Percentiles rank a stretch among this genome's conserved stretches.
Conservation (phyloP, 805 yeast species). For the Pichia membranifaciens region DNA sequence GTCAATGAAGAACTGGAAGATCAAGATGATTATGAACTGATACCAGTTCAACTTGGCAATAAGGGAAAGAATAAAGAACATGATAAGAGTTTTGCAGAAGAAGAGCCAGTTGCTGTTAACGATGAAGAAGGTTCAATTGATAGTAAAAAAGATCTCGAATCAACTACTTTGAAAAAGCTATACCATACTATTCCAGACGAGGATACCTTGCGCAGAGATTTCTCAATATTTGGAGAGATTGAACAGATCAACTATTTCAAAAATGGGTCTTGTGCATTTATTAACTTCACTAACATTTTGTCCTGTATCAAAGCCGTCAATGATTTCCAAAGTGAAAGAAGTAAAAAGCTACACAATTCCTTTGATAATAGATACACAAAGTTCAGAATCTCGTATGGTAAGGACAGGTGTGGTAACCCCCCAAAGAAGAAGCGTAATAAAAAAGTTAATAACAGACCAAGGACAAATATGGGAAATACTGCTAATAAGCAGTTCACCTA, state of each 20-base stretch:
- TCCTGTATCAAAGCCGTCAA: slow-evolving; percentile 63
- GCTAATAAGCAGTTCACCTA: not conserved
- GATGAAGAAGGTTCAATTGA: too few species aligned
- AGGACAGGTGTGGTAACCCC: slow-evolving; percentile 74
- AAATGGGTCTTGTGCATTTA: slow-evolving; percentile 68
- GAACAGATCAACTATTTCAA: slow-evolving; percentile 72
- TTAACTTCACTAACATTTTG: slow-evolving; percentile 58
- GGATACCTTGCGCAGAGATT: slow-evolving; percentile 50
- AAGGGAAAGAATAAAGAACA: not conserved
- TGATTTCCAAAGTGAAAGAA: slow-evolving; percentile 21
- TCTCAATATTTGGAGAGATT: slow-evolving; percentile 58
- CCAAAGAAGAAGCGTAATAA: slow-evolving; percentile 44
- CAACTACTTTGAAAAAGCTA: not conserved
- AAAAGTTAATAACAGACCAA: slow-evolving; percentile 16
- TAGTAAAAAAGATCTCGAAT: too few species aligned
- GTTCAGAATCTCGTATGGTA: slow-evolving; percentile 60
- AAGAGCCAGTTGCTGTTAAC: not conserved
- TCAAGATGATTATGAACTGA: slow-evolving; percentile 25
- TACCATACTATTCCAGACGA: slow-evolving; percentile 37
- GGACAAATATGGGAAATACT: not conserved
- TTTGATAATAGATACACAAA: slow-evolving; percentile 43
- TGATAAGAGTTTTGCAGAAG: not conserved
- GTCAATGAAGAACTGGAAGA: slow-evolving; percentile 37
- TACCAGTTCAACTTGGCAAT: not conserved
- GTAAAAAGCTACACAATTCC: slow-evolving; percentile 32